Percentiles rank a stretch among this genome's conserved stretches.
phyloP scores from a whole-genome alignment of 192 early-diverging fungal genomes.

The Diversispora eburnea region DNA sequence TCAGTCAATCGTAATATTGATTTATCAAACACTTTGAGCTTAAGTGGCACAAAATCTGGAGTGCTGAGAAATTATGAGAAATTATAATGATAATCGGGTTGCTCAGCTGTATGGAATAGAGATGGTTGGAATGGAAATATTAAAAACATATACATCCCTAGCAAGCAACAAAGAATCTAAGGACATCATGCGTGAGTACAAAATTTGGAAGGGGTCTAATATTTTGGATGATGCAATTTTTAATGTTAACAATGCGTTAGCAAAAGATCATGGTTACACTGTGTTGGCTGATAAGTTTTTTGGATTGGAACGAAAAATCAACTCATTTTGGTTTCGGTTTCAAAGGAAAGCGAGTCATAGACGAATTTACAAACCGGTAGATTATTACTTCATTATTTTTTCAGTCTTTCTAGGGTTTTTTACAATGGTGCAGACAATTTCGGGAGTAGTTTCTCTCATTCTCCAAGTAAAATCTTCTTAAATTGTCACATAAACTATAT shows the following conservation, averaged over 20 bases:
- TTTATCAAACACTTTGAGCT: constrained; percentile 1
- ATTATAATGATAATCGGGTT: neutral
- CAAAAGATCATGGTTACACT: neutral
- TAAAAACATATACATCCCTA: constrained; percentile 13
- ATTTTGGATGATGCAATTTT: constrained; percentile 1
- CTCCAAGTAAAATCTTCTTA: constrained; percentile 1
- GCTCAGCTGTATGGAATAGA: constrained; percentile 9
- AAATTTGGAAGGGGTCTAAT: neutral
- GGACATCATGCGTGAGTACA: neutral
- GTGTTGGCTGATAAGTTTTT: constrained; percentile 18
- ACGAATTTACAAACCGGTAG: constrained; percentile 5
- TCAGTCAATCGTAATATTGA: neutral
- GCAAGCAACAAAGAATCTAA: constrained; percentile 8
- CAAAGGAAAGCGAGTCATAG: constrained; percentile 7
- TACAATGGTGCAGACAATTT: constrained; percentile 2
- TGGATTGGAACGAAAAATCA: constrained; percentile 11
- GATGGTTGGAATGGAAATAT: constrained; percentile 4
- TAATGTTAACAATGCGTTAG: neutral
- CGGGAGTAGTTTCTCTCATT: constrained; percentile 12
- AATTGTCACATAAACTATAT: too few species aligned
- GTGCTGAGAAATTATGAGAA: neutral
- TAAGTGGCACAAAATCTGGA: neutral
- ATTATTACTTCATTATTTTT: constrained; percentile 14
- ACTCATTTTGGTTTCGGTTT: constrained; percentile 16
- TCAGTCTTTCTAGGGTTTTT: constrained; percentile 5